Percentiles rank a stretch among this genome's conserved stretches.
Evolutionary conservation across 2,329 filamentous ascomycete species (phyloP).

Genomic region (Pseudomassariella vexata): DNA sequence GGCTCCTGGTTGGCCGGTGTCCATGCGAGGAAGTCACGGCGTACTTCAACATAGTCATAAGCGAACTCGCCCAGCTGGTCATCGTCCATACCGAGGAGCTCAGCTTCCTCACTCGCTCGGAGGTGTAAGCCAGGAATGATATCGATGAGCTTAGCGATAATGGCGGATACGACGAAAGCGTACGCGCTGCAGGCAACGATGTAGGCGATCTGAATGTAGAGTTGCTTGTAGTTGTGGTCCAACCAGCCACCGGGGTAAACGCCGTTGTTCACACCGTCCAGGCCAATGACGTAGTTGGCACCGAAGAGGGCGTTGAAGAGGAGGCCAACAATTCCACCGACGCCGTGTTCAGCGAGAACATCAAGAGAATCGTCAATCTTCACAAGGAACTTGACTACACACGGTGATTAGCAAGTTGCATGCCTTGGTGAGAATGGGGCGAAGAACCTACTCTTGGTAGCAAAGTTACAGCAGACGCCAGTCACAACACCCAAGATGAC

Average conservation of each 20-base stretch:
- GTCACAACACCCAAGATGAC: constrained; percentile 61
- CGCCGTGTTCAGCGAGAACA: constrained; percentile 65
- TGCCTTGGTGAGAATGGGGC: background rate
- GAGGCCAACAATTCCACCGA: constrained; percentile 64
- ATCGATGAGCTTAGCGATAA: constrained; percentile 71
- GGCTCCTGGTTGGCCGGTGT: constrained; percentile 68
- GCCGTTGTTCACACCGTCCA: constrained; percentile 71
- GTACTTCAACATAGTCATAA: constrained; percentile 86
- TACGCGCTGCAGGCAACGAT: constrained; percentile 62
- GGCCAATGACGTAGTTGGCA: constrained; percentile 63
- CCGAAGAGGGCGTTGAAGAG: constrained; percentile 71
- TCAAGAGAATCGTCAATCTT: constrained; percentile 66
- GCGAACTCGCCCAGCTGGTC: constrained; percentile 87
- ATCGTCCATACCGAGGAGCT: constrained; percentile 83
- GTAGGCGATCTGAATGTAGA: constrained; percentile 78
- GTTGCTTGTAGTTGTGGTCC: constrained; percentile 65
- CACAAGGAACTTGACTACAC: constrained; percentile 52
- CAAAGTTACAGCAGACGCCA: constrained; percentile 63
- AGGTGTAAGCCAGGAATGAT: constrained; percentile 72
- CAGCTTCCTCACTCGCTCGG: constrained; percentile 73
- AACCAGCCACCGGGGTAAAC: constrained; percentile 62
- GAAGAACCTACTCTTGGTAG: constrained; percentile 46
- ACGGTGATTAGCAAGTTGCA: background rate
- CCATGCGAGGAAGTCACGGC: constrained; percentile 84
- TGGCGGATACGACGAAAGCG: constrained; percentile 66